Evolutionary conservation across 768 basidiomycete genomes (phyloP), one percentile per base, ranked within the genome.

Genomic region (Lentinula lateritia): DNA sequence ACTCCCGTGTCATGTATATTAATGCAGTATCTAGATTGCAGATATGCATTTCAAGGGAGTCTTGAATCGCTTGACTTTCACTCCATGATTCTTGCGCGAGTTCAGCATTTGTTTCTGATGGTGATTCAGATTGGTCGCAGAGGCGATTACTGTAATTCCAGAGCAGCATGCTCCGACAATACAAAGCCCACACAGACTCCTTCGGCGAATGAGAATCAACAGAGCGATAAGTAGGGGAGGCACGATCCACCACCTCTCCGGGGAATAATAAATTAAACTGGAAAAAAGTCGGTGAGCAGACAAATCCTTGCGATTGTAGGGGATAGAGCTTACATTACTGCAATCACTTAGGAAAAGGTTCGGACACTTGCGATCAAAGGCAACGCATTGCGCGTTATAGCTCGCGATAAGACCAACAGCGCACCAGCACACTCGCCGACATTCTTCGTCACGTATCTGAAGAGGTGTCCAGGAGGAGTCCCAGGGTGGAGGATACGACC

Each of bases 141-240:
- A 86, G 74, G 3, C 83, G 83, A 52, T 80, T 78, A 64, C 84
- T 86, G 68, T 85, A 87, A 66, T 83, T 88, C 89, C 90, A 93
- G 3, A 92, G 76, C 9, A 93, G 79, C 87, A 92, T 89, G 69
- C 84, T 85, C 38, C 91, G 85, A 72, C 89, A 91, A 66, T 90
- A 90, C 32, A 93, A 75, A 0, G 89, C 90, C 90, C 90, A 92
- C 1, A 93, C 80, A 15, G 87, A 86, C 63, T 92, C 88, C 69
- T 91, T 92, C 15, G 86, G 80, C 16, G 86, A 86, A 38, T 78
- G 79, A 36, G 74, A 73, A 60, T 78, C 75, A 58, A 73, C 73
- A 23, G 75, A 72, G 45, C 74, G 72, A 60, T 75, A 78, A 38
- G 68, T 66, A 18, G 71, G 73, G 6, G 81, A 75, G 18, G 73